These are phyloP conservation scores for Mycena vulgaris DNA, from an alignment of 768 basidiomycete genomes.

Conservation along the genomic window DNA sequence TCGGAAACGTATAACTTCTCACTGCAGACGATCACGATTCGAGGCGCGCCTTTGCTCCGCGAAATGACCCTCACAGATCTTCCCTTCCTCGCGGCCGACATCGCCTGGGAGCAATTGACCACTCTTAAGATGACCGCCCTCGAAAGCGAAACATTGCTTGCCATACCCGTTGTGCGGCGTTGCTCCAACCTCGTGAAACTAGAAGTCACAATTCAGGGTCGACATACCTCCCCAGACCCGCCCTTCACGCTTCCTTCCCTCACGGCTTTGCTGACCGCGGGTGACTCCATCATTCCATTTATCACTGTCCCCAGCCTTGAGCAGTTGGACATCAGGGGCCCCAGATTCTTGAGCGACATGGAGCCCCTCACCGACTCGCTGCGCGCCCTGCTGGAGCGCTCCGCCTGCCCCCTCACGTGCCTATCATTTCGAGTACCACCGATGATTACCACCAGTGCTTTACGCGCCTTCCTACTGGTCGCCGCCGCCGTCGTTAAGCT, in stretches of 20 bases:
- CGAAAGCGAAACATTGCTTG: neutral
- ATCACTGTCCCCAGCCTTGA: conserved; percentile 2
- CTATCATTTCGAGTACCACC: conserved; percentile 4
- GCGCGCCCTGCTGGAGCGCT: neutral
- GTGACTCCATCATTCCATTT: neutral
- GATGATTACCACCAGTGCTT: neutral
- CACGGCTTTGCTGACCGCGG: neutral
- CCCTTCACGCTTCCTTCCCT: conserved; percentile 5
- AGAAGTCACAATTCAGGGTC: neutral
- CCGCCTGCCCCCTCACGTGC: neutral
- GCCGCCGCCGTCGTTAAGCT: neutral
- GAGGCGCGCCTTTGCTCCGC: conserved; percentile 2
- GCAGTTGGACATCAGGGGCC: conserved; percentile 4
- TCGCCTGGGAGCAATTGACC: conserved; percentile 11
- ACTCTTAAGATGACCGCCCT: neutral
- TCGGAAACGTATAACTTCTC: too few relatives aligned
- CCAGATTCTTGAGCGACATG: neutral
- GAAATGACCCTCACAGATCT: neutral
- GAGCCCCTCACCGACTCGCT: neutral
- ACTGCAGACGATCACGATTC: neutral
- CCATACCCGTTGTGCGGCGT: neutral
- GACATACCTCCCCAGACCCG: neutral
- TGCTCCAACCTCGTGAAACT: conserved; percentile 1
- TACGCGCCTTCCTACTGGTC: neutral
- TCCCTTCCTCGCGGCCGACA: neutral